Evolutionary conservation across 805 yeast species (phyloP).

Genomic region (Saccharomycopsis vini): DNA sequence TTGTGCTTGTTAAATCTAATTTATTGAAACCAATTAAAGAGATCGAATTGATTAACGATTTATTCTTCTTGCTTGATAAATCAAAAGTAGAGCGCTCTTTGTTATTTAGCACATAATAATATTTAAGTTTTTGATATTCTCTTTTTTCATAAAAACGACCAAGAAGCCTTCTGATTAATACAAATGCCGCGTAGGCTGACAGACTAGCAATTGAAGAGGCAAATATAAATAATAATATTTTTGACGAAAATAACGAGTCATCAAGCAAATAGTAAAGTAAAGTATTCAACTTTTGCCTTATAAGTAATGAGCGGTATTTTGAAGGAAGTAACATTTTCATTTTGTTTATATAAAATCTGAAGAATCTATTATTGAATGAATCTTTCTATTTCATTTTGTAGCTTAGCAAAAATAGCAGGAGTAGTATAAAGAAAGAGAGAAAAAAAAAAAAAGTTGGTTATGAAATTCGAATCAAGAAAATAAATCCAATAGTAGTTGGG

Average conservation of each 20-base stretch:
- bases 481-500: too few species aligned
- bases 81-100: slow-evolving; percentile 1
- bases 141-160: slow-evolving; percentile 9
- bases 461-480: too few species aligned
- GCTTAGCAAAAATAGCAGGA: too few species aligned
- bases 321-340: too few species aligned
- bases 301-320: too few species aligned
- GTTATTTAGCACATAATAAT: slow-evolving; percentile 15
- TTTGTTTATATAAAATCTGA: too few species aligned
- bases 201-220: slow-evolving; percentile 11
- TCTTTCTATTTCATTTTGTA: too few species aligned
- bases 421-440: too few species aligned
- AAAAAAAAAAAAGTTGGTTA: too few species aligned
- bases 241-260: slow-evolving; percentile 5
- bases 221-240: slow-evolving; percentile 9
- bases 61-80: slow-evolving; percentile 6
- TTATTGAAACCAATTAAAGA: slow-evolving; percentile 17
- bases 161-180: slow-evolving; percentile 8
- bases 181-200: slow-evolving; percentile 12
- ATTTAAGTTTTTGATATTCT: slow-evolving; percentile 14
- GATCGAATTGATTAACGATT: slow-evolving; percentile 15
- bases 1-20: slow-evolving; percentile 2
- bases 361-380: too few species aligned
- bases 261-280: too few species aligned
- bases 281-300: too few species aligned